Conservation (phyloP, 2,329 filamentous ascomycete genomes). For the Ambrosiella xylebori region DNA sequence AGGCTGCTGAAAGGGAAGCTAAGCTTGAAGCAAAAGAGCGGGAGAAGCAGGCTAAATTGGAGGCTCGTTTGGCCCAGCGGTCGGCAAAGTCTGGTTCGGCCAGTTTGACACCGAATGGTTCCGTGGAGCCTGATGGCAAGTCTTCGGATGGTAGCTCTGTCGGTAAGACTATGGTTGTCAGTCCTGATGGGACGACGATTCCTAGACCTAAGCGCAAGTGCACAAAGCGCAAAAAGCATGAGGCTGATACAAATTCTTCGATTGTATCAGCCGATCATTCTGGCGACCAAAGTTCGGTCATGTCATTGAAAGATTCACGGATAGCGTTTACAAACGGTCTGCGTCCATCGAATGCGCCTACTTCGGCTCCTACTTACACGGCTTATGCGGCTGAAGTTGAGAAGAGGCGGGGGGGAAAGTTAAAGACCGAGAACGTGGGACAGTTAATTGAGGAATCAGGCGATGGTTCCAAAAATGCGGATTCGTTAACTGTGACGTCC, state of each 20-base stretch:
- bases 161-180: not conserved
- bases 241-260: not conserved
- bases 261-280: not conserved
- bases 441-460: not conserved
- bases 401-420: not conserved
- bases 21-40: conserved; percentile 7
- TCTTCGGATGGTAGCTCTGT: not conserved
- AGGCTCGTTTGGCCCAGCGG: not conserved
- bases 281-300: not conserved
- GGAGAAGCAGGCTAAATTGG: not conserved
- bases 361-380: not conserved
- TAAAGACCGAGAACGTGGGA: not conserved
- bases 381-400: not conserved
- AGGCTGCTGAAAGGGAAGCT: conserved; percentile 8
- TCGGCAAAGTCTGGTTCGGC: not conserved
- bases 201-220: conserved; percentile 6
- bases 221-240: conserved; percentile 3
- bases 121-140: not conserved
- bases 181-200: not conserved
- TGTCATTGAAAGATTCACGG: not conserved
- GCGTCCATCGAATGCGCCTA: not conserved
- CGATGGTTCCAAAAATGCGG: not conserved
- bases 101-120: not conserved
- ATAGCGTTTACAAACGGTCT: not conserved
- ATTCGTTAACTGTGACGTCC: not conserved